These are phyloP conservation scores for Postia placenta DNA, from an alignment of 768 basidiomycete genomes.

Conservation along the genomic window DNA sequence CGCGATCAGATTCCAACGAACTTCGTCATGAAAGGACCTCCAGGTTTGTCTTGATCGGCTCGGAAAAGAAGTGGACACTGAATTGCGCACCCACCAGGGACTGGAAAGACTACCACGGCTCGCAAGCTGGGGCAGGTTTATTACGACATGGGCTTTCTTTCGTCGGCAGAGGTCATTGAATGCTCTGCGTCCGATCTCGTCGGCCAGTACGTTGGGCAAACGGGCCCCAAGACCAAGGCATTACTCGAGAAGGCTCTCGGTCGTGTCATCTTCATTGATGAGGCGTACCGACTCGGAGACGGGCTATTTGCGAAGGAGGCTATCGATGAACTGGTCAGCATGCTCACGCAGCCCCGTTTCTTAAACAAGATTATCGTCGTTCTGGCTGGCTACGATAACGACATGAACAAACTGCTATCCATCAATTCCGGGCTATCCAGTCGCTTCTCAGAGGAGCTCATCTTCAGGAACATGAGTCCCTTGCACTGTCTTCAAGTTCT, in stretches of 20 bases:
- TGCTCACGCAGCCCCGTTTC: constrained; percentile 54
- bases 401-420: constrained; percentile 54
- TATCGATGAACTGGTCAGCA: constrained; percentile 61
- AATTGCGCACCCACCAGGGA: constrained; percentile 31
- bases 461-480: constrained; percentile 46
- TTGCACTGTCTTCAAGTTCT: constrained; percentile 46
- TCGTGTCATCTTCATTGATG: constrained; percentile 64
- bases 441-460: constrained; percentile 58
- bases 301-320: constrained; percentile 68
- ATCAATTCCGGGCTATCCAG: constrained; percentile 62
- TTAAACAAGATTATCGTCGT: constrained; percentile 58
- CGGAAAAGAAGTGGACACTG: neutral
- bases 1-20: constrained; percentile 52
- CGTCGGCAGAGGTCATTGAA: constrained; percentile 49
- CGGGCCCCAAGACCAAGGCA: constrained; percentile 58
- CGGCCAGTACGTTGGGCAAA: constrained; percentile 65
- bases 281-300: constrained; percentile 58
- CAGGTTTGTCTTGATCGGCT: constrained; percentile 39
- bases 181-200: constrained; percentile 68
- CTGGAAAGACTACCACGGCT: constrained; percentile 59
- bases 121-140: constrained; percentile 59
- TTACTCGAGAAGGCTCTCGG: constrained; percentile 62
- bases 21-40: constrained; percentile 70
- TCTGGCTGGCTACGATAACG: constrained; percentile 63
- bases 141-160: constrained; percentile 56